A percentile compares a stretch with the other conserved stretches of the same genome.
Evolutionary conservation across 2,329 filamentous ascomycete genomes (phyloP).

Genomic region (Daldinia sp.): DNA sequence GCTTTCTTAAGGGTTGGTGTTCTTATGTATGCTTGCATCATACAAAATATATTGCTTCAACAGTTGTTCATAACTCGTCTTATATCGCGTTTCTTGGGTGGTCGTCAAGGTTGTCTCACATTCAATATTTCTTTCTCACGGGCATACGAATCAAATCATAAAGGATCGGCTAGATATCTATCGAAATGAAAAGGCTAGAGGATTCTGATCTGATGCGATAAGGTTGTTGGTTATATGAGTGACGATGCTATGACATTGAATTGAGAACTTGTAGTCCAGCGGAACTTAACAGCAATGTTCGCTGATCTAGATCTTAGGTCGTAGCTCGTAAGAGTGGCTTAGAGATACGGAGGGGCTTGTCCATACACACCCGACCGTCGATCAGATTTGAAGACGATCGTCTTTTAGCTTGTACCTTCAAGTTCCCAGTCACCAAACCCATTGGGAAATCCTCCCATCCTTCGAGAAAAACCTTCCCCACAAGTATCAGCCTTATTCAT

Average conservation of each 20-base stretch:
- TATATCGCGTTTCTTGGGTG: background rate
- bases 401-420: background rate
- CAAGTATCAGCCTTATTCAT: conserved; percentile 11
- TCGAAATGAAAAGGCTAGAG: background rate
- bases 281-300: background rate
- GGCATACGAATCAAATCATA: background rate
- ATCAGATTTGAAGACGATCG: background rate
- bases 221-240: background rate
- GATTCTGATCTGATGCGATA: background rate
- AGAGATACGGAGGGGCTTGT: conserved; percentile 1
- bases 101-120: background rate
- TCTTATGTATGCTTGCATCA: background rate
- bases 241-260: background rate
- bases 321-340: background rate
- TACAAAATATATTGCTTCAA: too few relatives aligned
- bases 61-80: background rate
- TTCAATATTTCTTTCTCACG: background rate
- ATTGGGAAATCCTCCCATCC: background rate
- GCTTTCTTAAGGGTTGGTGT: background rate
- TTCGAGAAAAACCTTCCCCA: background rate
- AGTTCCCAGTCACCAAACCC: background rate
- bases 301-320: background rate
- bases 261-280: background rate
- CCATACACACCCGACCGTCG: background rate
- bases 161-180: too few relatives aligned